Evolutionary conservation across 306 rosid genomes (phyloP), one percentile per base, ranked within the genome.

Genomic region (Styphnolobium japonicum): DNA sequence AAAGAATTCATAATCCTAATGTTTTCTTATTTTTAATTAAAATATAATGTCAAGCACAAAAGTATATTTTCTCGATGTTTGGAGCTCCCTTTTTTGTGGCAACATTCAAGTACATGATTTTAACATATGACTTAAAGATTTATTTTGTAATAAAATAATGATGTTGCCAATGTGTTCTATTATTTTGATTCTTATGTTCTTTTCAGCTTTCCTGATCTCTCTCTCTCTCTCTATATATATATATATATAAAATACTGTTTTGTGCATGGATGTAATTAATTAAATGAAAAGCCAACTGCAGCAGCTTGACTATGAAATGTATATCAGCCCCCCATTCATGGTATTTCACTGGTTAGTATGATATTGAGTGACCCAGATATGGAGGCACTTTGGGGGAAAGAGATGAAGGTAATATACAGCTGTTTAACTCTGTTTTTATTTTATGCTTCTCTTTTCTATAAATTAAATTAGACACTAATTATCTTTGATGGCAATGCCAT

Each of bases 281-380:
- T n/a, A 85, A 56, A 86, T 91, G 34, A 93, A 93, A 86, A 91
- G 94, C 77, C 97, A 93, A 86, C 78, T 93, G 79, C 93, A 89
- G 87, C 83, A 76, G 70, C 89, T 93, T 82, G 89, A 92, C 48
- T 84, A 89, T 72, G 91, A 97, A 73, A 93, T 91, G 97, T 87
- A 91, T 67, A 93, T 97, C 79, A 88, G 91, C 53, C 92, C 93
- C 33, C 92, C 96, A 74, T 89, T 68, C 98, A 89, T 49, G 94
- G 94, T 29, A 82, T 90, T 0, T 83, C 86, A 36, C 8, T 91
- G 31, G 97, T 82, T 80, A 84, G 88, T 39, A 87, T 70, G 60
- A 83, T 93, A 77, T 91, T 93, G 57, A 85, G 86, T 72, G 86
- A 93, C 83, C 85, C 88, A 10, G 84, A 84, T 36, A 77, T 85